Conservation (phyloP, 192 early-diverging fungal genomes). For the Gorgonomyces haynaldii region DNA sequence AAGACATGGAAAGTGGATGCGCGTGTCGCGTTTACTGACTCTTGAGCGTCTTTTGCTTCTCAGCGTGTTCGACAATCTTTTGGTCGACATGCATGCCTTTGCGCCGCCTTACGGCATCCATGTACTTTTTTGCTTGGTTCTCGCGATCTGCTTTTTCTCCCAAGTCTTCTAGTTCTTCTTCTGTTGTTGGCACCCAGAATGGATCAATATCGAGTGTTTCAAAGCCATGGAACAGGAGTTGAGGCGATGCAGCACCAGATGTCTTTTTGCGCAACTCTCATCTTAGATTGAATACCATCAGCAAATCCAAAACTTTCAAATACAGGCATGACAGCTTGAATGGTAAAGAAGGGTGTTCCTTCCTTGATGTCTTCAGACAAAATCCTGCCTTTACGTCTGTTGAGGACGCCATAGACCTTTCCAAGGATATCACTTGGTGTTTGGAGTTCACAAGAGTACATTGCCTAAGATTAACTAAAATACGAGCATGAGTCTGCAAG, state of each 20-base stretch:
- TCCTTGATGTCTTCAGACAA: constrained; percentile 94
- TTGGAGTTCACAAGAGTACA: constrained; percentile 96
- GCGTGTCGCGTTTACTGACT: too few species aligned
- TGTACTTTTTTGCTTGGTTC: constrained; percentile 90
- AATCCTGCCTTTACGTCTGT: constrained; percentile 80
- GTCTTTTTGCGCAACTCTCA: constrained; percentile 89
- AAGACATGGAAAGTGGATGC: too few species aligned
- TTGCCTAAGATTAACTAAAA: too few species aligned
- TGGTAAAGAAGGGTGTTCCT: constrained; percentile 91
- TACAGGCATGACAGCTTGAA: constrained; percentile 78
- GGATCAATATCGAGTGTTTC: constrained; percentile 88
- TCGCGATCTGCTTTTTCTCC: constrained; percentile 96
- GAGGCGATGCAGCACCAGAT: constrained; percentile 87
- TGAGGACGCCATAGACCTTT: constrained; percentile 89
- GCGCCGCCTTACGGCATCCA: constrained; percentile 86
- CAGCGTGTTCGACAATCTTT: constrained; percentile 77
- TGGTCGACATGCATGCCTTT: constrained; percentile 90
- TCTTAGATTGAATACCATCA: constrained; percentile 47
- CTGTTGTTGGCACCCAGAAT: constrained; percentile 97
- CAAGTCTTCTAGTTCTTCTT: constrained; percentile 95
- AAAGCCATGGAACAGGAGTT: constrained; percentile 91
- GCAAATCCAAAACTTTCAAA: constrained; percentile 99
- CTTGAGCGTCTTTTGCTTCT: constrained; percentile 72
- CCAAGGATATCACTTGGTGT: constrained; percentile 84
- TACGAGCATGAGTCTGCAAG: constrained; percentile 85